Percentiles rank a stretch among this genome's conserved stretches.
phyloP scores from a whole-genome alignment of 352 stramenopile genomes.

The Phytophthora sp. region DNA sequence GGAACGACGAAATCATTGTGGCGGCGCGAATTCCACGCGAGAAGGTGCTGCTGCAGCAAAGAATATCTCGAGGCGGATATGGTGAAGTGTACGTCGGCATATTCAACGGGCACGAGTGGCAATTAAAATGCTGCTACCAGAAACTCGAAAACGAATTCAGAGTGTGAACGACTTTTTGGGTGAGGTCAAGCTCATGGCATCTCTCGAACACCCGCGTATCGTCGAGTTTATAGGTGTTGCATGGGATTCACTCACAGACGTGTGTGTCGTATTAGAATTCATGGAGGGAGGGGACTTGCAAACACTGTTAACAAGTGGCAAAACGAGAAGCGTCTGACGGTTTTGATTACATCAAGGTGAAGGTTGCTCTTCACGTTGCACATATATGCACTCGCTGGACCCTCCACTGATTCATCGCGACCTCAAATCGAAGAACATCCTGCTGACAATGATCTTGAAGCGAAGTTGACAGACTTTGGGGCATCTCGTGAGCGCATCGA shows the following conservation, averaged over 20 bases:
- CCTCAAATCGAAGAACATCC: slow-evolving; percentile 41
- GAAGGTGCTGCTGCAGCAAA: slow-evolving; percentile 36
- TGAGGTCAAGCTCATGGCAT: slow-evolving; percentile 57
- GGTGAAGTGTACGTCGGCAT: slow-evolving; percentile 45
- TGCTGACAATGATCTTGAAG: slow-evolving; percentile 29
- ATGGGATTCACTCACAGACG: slow-evolving; percentile 45
- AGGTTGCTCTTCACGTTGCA: slow-evolving; percentile 43
- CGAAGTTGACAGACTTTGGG: slow-evolving; percentile 51
- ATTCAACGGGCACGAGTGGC: slow-evolving; percentile 46
- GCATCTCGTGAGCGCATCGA: slow-evolving; percentile 30
- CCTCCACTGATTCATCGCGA: slow-evolving; percentile 21
- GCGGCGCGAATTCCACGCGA: slow-evolving; percentile 40
- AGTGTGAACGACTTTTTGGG: slow-evolving; percentile 48
- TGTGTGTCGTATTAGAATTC: slow-evolving; percentile 48
- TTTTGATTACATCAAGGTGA: slow-evolving; percentile 41
- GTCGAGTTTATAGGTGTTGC: slow-evolving; percentile 57
- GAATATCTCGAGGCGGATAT: slow-evolving; percentile 44
- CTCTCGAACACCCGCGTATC: slow-evolving; percentile 34
- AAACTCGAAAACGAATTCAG: slow-evolving; percentile 23
- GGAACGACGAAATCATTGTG: slow-evolving; percentile 31
- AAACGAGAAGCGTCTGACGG: slow-evolving; percentile 6
- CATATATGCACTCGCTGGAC: slow-evolving; percentile 41
- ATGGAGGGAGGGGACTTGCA: slow-evolving; percentile 46
- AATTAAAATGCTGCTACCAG: slow-evolving; percentile 45
- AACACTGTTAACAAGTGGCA: slow-evolving; percentile 28